Evolutionary conservation across 1,139 yeast genomes (phyloP).

Genomic region (Meyerozyma athensensis): DNA sequence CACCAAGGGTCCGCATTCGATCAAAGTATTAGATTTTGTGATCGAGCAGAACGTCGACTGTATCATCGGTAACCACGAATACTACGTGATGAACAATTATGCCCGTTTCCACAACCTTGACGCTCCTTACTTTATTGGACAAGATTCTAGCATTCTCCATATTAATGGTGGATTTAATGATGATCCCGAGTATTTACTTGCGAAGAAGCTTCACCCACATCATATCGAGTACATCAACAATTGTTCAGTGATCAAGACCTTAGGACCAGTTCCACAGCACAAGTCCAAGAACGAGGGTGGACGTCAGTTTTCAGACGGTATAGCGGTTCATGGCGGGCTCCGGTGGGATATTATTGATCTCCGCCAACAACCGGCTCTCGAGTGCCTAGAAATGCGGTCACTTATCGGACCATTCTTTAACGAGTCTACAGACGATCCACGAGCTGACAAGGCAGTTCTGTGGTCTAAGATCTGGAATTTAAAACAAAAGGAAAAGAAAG

Average conservation of each 20-base stretch:
- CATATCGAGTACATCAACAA: slow-evolving; percentile 56
- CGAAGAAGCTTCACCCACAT: slow-evolving; percentile 51
- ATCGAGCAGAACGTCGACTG: slow-evolving; percentile 60
- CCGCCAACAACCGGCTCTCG: slow-evolving; percentile 56
- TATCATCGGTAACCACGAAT: slow-evolving; percentile 87
- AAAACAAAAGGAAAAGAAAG: slow-evolving; percentile 33
- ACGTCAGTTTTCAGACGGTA: slow-evolving; percentile 30
- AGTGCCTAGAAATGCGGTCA: slow-evolving; percentile 59
- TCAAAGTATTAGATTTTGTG: slow-evolving; percentile 63
- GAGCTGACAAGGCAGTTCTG: slow-evolving; percentile 44
- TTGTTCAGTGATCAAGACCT: slow-evolving; percentile 58
- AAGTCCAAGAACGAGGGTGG: slow-evolving; percentile 18
- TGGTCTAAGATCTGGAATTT: slow-evolving; percentile 67
- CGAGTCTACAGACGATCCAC: slow-evolving; percentile 49
- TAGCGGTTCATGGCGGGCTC: slow-evolving; percentile 78
- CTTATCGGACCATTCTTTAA: slow-evolving; percentile 53
- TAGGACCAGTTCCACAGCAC: slow-evolving; percentile 57
- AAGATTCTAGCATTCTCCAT: neutral
- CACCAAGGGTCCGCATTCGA: slow-evolving; percentile 77
- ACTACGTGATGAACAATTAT: slow-evolving; percentile 57
- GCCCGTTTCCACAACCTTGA: slow-evolving; percentile 51
- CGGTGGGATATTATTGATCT: slow-evolving; percentile 53
- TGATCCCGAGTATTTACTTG: slow-evolving; percentile 58
- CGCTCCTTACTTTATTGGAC: slow-evolving; percentile 21
- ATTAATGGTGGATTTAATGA: slow-evolving; percentile 27